Conservation (phyloP, 805 yeast species). For the Candida fluviatilis region DNA sequence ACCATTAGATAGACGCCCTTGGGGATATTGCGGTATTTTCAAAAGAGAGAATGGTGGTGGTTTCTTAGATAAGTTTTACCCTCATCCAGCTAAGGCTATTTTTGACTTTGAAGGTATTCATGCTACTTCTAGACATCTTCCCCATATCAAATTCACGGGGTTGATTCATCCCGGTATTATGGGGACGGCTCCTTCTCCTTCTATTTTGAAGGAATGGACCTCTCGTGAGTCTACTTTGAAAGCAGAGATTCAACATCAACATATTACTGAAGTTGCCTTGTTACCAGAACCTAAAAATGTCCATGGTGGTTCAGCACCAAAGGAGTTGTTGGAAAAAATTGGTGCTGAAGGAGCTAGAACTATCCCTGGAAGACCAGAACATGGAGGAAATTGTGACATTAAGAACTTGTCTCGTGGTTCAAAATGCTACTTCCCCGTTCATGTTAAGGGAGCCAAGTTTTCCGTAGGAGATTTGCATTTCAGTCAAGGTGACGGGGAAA, state of each 20-base stretch:
- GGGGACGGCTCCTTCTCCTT: constrained; percentile 48
- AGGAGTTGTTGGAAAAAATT: constrained; percentile 22
- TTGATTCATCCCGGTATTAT: constrained; percentile 49
- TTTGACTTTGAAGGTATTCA: constrained; percentile 51
- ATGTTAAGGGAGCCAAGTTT: constrained; percentile 44
- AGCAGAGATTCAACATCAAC: constrained; percentile 24
- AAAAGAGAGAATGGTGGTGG: constrained; percentile 50
- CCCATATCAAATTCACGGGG: constrained; percentile 48
- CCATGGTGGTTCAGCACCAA: constrained; percentile 36
- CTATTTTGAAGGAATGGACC: constrained; percentile 42
- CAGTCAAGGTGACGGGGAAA: constrained; percentile 53
- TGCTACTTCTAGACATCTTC: constrained; percentile 47
- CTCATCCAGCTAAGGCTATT: constrained; percentile 49
- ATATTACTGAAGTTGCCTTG: constrained; percentile 37
- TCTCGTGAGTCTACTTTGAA: constrained; percentile 37
- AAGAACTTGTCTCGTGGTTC: constrained; percentile 49
- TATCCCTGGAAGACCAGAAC: constrained; percentile 50
- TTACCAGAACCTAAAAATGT: constrained; percentile 35
- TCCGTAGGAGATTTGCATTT: constrained; percentile 49
- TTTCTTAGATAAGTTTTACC: constrained; percentile 45
- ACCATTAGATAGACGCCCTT: constrained; percentile 48
- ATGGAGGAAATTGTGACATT: constrained; percentile 53
- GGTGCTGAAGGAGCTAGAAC: constrained; percentile 47
- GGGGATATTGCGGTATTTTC: constrained; percentile 52
- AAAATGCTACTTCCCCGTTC: constrained; percentile 44